phyloP scores from a whole-genome alignment of 352 stramenopile species.

The Stramenopiles sp. region DNA sequence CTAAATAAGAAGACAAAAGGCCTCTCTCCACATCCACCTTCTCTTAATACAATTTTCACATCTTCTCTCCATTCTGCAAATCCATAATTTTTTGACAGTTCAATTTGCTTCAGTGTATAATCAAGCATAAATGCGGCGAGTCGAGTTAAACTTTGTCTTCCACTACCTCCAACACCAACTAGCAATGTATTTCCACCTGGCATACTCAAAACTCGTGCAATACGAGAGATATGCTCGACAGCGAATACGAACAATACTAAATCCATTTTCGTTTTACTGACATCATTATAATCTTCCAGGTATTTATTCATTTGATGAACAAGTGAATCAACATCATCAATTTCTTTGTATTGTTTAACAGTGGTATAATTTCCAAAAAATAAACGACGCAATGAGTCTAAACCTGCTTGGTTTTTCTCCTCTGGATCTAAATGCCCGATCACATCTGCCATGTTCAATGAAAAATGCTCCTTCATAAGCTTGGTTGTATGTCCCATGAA shows the following conservation, averaged over 20 bases:
- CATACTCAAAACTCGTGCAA: constrained; percentile 77
- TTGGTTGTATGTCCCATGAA: constrained; percentile 32
- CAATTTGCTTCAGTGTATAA: constrained; percentile 73
- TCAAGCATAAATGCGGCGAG: constrained; percentile 75
- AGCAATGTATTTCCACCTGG: constrained; percentile 71
- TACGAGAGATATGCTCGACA: constrained; percentile 74
- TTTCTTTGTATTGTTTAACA: constrained; percentile 34
- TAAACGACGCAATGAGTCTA: not conserved
- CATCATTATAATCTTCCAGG: constrained; percentile 66
- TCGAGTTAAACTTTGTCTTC: constrained; percentile 66
- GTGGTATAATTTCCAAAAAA: constrained; percentile 11
- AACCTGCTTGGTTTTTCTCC: constrained; percentile 8
- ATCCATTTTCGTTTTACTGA: constrained; percentile 78
- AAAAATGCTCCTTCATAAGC: constrained; percentile 9
- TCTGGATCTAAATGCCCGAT: not conserved
- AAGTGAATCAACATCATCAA: constrained; percentile 60
- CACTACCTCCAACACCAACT: constrained; percentile 72
- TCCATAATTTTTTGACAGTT: constrained; percentile 81
- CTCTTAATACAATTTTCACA: constrained; percentile 69
- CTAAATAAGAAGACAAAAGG: constrained; percentile 78
- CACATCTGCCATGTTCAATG: not conserved
- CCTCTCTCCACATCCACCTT: constrained; percentile 51
- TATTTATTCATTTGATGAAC: constrained; percentile 58
- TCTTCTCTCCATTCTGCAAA: constrained; percentile 81
- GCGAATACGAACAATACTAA: constrained; percentile 87